Evolutionary conservation across 192 early-diverging fungal genomes (phyloP).

Genomic region (Coemansia sp.): DNA sequence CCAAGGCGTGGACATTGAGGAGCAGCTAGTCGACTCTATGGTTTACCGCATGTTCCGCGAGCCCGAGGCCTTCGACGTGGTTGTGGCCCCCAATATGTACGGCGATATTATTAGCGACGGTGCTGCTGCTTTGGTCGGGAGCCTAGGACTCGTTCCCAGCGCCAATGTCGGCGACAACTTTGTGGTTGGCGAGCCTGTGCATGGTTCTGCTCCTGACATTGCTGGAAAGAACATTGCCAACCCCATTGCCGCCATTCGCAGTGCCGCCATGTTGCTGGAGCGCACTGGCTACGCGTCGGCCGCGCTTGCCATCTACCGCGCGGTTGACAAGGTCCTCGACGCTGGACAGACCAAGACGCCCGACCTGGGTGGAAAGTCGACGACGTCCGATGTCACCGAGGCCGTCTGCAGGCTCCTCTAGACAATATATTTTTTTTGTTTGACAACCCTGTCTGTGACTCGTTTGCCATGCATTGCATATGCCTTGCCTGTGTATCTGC

Average conservation of each 20-base stretch:
- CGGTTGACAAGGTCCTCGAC: conserved; percentile 81
- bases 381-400: conserved; percentile 80
- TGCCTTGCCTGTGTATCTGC: not conserved
- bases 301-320: conserved; percentile 79
- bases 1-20: conserved; percentile 77
- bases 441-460: not conserved
- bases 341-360: conserved; percentile 72
- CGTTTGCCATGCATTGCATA: not conserved
- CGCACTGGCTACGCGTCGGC: conserved; percentile 74
- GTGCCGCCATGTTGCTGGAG: conserved; percentile 90
- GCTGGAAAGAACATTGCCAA: conserved; percentile 97
- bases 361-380: conserved; percentile 87
- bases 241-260: conserved; percentile 94
- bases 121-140: conserved; percentile 94
- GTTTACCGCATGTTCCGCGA: conserved; percentile 98
- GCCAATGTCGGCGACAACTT: conserved; percentile 96
- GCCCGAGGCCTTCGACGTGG: conserved; percentile 94
- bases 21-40: conserved; percentile 99
- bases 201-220: conserved; percentile 98
- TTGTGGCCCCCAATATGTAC: conserved; percentile 96
- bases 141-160: conserved; percentile 92
- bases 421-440: not conserved
- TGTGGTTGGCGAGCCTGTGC: conserved; percentile 95
- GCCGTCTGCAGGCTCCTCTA: conserved; percentile 76
- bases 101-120: conserved; percentile 98